These are phyloP conservation scores for Candida bentonensis DNA, from an alignment of 805 yeast genomes.

Conservation along the genomic window DNA sequence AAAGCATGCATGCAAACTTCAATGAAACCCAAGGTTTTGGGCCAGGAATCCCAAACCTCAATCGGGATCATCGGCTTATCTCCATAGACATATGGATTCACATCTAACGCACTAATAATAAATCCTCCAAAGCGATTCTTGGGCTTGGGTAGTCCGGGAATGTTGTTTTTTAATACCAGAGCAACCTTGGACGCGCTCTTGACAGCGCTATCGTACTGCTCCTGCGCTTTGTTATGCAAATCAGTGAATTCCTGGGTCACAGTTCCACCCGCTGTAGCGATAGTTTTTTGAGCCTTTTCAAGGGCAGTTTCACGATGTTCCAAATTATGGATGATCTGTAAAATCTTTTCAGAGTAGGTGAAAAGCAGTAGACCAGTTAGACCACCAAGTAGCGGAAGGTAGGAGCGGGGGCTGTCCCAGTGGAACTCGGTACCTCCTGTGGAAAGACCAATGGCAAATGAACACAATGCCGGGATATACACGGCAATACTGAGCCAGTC, in stretches of 20 bases:
- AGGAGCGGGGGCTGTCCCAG: not conserved
- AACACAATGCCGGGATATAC: not conserved
- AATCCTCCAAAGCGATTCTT: not conserved
- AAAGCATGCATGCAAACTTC: conserved; percentile 1
- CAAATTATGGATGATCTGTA: not conserved
- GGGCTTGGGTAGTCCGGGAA: not conserved
- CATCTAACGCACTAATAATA: not conserved
- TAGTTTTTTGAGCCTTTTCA: not conserved
- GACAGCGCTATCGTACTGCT: not conserved
- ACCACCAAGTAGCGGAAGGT: not conserved
- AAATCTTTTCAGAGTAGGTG: not conserved
- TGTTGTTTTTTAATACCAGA: not conserved
- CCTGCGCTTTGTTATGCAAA: not conserved
- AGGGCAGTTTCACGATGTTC: not conserved
- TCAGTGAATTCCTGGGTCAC: not conserved
- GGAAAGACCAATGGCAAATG: not conserved
- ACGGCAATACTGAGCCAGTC: not conserved
- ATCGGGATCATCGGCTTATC: not conserved
- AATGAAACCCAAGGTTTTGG: not conserved
- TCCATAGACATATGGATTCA: not conserved
- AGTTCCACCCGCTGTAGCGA: not conserved
- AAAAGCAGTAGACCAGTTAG: not conserved
- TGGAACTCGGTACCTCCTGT: not conserved
- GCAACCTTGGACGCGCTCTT: not conserved
- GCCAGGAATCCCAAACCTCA: not conserved